Percentiles rank a stretch among this genome's conserved stretches.
phyloP scores from a whole-genome alignment of 352 stramenopile species.

The Phytophthora pini region DNA sequence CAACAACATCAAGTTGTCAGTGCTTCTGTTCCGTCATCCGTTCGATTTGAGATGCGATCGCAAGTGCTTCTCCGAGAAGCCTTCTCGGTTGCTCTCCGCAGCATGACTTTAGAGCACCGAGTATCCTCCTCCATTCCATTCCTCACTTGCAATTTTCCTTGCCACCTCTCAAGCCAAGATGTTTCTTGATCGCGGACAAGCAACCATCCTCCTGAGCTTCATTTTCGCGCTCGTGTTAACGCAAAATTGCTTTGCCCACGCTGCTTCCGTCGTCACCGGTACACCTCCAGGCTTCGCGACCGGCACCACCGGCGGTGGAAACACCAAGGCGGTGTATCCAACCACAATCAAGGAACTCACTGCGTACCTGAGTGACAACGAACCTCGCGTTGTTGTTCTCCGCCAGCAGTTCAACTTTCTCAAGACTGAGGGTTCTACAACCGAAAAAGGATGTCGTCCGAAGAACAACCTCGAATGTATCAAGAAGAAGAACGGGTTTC shows the following conservation, averaged over 20 bases:
- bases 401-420: slow-evolving; percentile 53
- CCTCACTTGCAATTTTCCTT: slow-evolving; percentile 13
- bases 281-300: slow-evolving; percentile 18
- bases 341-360: slow-evolving; percentile 48
- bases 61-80: not conserved
- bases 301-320: slow-evolving; percentile 51
- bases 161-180: slow-evolving; percentile 6
- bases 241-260: slow-evolving; percentile 2
- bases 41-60: slow-evolving; percentile 14
- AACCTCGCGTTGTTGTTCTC: slow-evolving; percentile 51
- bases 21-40: slow-evolving; percentile 2
- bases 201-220: not conserved
- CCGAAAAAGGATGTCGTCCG: slow-evolving; percentile 45
- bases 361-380: slow-evolving; percentile 34
- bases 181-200: not conserved
- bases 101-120: not conserved
- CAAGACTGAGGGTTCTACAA: slow-evolving; percentile 47
- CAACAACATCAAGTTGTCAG: slow-evolving; percentile 1
- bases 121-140: no score
- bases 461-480: slow-evolving; percentile 46
- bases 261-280: slow-evolving; percentile 4
- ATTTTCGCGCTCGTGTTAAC: not conserved
- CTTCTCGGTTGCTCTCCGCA: not conserved
- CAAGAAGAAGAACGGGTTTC: slow-evolving; percentile 54
- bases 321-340: slow-evolving; percentile 39